A percentile compares a stretch with the other conserved stretches of the same genome.
These are phyloP conservation scores for Shiraia bambusicola DNA, from an alignment of 2,329 filamentous ascomycete species.

Conservation along the genomic window DNA sequence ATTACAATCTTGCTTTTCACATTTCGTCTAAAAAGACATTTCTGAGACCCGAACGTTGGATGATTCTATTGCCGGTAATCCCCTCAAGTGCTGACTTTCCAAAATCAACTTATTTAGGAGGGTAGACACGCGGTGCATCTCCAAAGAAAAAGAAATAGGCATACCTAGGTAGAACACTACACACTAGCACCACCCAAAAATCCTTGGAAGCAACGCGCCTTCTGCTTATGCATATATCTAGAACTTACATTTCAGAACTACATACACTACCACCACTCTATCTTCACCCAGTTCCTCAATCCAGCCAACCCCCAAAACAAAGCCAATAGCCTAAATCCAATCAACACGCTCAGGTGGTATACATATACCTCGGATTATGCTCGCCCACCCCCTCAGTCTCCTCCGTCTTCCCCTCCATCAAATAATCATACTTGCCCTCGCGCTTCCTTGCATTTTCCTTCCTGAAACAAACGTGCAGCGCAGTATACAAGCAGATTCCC, in stretches of 20 bases:
- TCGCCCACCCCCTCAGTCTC: slow-evolving; percentile 28
- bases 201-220: background rate
- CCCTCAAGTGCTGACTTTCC: no score
- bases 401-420: slow-evolving; percentile 26
- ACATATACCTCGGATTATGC: slow-evolving; percentile 27
- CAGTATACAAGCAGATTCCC: slow-evolving; percentile 19
- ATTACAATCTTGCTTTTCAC: no score
- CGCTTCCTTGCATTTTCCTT: slow-evolving; percentile 25
- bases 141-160: no score
- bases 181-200: no score
- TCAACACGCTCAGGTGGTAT: slow-evolving; percentile 16
- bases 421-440: slow-evolving; percentile 24
- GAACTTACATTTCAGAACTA: background rate
- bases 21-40: no score
- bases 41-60: no score
- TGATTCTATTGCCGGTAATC: no score
- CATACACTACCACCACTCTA: background rate
- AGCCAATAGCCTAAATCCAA: no score
- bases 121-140: no score
- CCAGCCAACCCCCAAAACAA: no score
- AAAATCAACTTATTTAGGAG: no score
- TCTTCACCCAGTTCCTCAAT: background rate
- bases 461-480: slow-evolving; percentile 24
- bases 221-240: background rate
- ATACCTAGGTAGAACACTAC: no score